Percentiles rank a stretch among this genome's conserved stretches.
These are phyloP conservation scores for Colletotrichum viniferum DNA, from an alignment of 2,329 filamentous ascomycete species.

Conservation along the genomic window DNA sequence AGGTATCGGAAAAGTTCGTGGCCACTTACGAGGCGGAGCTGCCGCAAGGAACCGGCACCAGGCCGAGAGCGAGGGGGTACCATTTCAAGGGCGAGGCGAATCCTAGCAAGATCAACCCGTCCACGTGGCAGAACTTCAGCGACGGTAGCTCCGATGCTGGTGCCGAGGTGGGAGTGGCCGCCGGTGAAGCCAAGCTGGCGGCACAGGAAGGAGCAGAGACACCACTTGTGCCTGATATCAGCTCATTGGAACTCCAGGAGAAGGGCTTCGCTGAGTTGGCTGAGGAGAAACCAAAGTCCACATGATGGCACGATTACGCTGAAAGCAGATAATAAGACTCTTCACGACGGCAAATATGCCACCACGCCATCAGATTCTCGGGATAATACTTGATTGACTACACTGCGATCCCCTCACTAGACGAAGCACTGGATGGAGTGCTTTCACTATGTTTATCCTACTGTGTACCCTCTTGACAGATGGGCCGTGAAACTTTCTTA, in stretches of 20 bases:
- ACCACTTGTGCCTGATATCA: slow-evolving; percentile 50
- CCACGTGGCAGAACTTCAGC: slow-evolving; percentile 66
- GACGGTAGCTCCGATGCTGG: slow-evolving; percentile 18
- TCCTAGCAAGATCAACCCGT: slow-evolving; percentile 70
- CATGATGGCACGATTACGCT: not conserved
- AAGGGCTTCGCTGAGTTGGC: slow-evolving; percentile 54
- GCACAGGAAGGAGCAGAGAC: slow-evolving; percentile 38
- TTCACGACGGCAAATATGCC: fast-evolving
- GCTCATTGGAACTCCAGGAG: slow-evolving; percentile 55
- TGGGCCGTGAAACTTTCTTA: not conserved
- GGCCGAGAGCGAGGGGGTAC: slow-evolving; percentile 82
- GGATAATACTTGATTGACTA: not conserved
- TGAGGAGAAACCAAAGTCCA: slow-evolving; percentile 31
- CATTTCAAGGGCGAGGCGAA: slow-evolving; percentile 75
- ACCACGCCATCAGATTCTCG: not conserved
- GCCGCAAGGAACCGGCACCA: slow-evolving; percentile 75
- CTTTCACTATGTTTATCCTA: not conserved
- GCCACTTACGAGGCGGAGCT: slow-evolving; percentile 70
- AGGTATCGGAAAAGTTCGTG: slow-evolving; percentile 45
- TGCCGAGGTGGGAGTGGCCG: slow-evolving; percentile 29
- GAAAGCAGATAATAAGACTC: not conserved
- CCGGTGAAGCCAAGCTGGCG: slow-evolving; percentile 49
- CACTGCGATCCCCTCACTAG: not conserved
- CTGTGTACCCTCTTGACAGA: not conserved
- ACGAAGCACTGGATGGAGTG: not conserved